Conservation (phyloP, 441 rosid species). For the Viola pubescens region DNA sequence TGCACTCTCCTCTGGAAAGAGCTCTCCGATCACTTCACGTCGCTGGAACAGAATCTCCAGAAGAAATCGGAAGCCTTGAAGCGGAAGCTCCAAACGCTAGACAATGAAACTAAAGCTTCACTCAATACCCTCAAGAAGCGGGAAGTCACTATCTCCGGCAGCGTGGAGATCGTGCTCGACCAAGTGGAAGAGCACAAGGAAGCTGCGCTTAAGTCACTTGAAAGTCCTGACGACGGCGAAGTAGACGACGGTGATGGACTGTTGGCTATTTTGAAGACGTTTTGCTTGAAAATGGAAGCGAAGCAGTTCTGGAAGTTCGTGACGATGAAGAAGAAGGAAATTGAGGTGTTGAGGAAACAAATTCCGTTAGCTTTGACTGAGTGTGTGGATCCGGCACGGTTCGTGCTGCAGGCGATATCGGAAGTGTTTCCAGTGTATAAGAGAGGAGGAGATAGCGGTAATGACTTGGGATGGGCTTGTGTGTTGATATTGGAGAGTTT, state of each 20-base stretch:
- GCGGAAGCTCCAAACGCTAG: constrained; percentile 62
- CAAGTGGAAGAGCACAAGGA: constrained; percentile 46
- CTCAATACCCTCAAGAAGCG: constrained; percentile 67
- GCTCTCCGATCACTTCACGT: constrained; percentile 91
- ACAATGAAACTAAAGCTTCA: constrained; percentile 62
- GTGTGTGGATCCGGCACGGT: constrained; percentile 85
- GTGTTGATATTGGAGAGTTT: constrained; percentile 79
- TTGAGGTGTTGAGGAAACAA: constrained; percentile 53
- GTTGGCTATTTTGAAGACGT: constrained; percentile 34
- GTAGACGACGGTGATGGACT: constrained; percentile 78
- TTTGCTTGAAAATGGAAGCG: constrained; percentile 67
- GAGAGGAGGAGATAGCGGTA: constrained; percentile 39
- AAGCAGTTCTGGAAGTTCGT: constrained; percentile 74
- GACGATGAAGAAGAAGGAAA: constrained; percentile 69
- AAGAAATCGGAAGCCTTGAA: constrained; percentile 72
- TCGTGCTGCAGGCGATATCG: constrained; percentile 76
- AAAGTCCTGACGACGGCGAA: constrained; percentile 46
- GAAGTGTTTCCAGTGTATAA: constrained; percentile 93
- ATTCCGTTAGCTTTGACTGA: constrained; percentile 63
- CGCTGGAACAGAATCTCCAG: constrained; percentile 63
- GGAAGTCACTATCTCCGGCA: constrained; percentile 75
- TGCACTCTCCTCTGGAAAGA: constrained; percentile 97
- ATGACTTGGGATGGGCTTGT: constrained; percentile 94
- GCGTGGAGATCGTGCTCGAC: constrained; percentile 66
- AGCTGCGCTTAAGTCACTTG: constrained; percentile 40